phyloP scores from a whole-genome alignment of 768 basidiomycete species.

The Tricholoma sp. region DNA sequence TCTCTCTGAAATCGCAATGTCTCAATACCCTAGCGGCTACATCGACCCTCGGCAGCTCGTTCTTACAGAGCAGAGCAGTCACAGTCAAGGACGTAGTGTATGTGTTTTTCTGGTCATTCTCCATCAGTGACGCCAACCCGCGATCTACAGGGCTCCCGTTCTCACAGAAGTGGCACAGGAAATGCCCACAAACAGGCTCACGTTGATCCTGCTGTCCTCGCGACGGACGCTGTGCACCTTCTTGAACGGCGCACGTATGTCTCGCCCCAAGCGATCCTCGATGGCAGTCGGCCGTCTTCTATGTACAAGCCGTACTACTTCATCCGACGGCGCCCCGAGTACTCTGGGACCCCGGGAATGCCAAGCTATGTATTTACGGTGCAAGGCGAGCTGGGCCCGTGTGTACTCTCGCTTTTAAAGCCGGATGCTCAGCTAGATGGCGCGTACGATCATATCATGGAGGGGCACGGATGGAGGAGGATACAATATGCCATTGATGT shows the following conservation, averaged over 20 bases:
- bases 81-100: neutral
- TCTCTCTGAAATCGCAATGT: neutral
- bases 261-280: neutral
- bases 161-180: neutral
- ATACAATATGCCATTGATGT: slow-evolving; percentile 17
- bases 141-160: neutral
- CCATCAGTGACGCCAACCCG: neutral
- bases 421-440: slow-evolving; percentile 12
- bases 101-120: neutral
- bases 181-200: neutral
- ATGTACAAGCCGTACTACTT: slow-evolving; percentile 3
- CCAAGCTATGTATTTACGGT: slow-evolving; percentile 16
- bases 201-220: neutral
- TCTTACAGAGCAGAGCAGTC: neutral
- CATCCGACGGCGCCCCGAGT: slow-evolving; percentile 12
- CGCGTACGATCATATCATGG: slow-evolving; percentile 14
- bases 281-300: neutral
- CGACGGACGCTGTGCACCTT: neutral
- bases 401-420: slow-evolving; percentile 12
- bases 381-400: slow-evolving; percentile 18
- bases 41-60: neutral
- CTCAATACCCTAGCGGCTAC: neutral
- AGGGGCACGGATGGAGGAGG: slow-evolving; percentile 13
- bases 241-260: neutral
- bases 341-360: slow-evolving; percentile 8